These are phyloP conservation scores for Thelonectria blattea DNA, from an alignment of 2,329 filamentous ascomycete species.

Conservation along the genomic window DNA sequence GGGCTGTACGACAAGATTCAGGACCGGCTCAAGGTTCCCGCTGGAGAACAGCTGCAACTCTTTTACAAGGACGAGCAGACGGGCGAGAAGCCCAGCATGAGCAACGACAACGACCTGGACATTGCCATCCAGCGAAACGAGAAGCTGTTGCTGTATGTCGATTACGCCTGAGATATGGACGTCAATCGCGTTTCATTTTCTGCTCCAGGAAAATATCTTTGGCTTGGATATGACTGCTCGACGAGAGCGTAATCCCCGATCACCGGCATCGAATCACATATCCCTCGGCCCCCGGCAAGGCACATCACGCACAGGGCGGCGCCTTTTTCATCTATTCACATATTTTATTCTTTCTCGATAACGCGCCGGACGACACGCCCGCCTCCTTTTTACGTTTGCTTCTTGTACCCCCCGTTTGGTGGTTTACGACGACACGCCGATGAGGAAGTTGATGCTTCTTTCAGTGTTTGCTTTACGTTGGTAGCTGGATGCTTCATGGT, in stretches of 20 bases:
- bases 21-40: constrained; percentile 78
- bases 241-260: constrained; percentile 12
- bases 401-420: constrained; percentile 21
- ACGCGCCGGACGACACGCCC: constrained; percentile 24
- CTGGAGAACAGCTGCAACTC: constrained; percentile 74
- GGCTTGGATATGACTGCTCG: constrained; percentile 6
- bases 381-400: not conserved
- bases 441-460: constrained; percentile 35
- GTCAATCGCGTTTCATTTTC: constrained; percentile 31
- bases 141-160: constrained; percentile 81
- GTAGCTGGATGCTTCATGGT: constrained; percentile 37
- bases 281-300: constrained; percentile 10
- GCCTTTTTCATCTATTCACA: constrained; percentile 20
- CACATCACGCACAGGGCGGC: constrained; percentile 19
- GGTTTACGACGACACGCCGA: constrained; percentile 37
- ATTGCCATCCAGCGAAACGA: constrained; percentile 82
- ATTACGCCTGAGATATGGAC: constrained; percentile 50
- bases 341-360: constrained; percentile 29
- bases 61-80: constrained; percentile 87
- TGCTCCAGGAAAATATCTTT: constrained; percentile 16
- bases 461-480: constrained; percentile 34
- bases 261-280: constrained; percentile 14
- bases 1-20: constrained; percentile 84
- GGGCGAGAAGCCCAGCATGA: constrained; percentile 74
- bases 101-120: constrained; percentile 82